Conservation (phyloP, 805 yeast genomes). For the Metschnikowia gelsemii region DNA sequence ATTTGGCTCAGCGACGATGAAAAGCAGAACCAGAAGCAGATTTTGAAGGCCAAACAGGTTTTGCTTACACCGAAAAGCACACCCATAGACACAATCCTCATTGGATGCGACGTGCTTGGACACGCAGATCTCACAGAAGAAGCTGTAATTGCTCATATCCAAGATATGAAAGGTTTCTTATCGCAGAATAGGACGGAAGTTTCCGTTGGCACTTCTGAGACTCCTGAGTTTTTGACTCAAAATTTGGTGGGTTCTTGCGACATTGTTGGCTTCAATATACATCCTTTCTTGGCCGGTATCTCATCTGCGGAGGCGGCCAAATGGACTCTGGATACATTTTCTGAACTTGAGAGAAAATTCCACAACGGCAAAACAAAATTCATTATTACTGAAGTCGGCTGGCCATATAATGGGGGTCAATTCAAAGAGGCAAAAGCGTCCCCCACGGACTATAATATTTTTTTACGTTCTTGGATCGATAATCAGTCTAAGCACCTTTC, state of each 20-base stretch:
- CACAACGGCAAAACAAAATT: conserved; percentile 30
- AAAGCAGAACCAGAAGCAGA: conserved; percentile 45
- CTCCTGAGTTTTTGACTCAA: conserved; percentile 47
- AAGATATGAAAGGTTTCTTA: conserved; percentile 40
- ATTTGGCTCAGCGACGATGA: conserved; percentile 57
- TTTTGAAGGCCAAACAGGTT: conserved; percentile 43
- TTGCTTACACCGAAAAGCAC: conserved; percentile 42
- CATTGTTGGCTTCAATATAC: conserved; percentile 60
- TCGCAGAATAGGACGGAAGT: conserved; percentile 34
- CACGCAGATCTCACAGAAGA: conserved; percentile 46
- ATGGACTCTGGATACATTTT: conserved; percentile 47
- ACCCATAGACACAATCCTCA: conserved; percentile 49
- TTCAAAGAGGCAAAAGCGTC: conserved; percentile 50
- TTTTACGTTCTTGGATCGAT: conserved; percentile 55
- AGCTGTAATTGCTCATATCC: conserved; percentile 43
- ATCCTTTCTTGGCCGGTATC: conserved; percentile 68
- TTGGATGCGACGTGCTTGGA: conserved; percentile 65
- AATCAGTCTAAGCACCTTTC: conserved; percentile 33
- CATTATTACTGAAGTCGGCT: conserved; percentile 63
- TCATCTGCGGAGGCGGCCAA: conserved; percentile 44
- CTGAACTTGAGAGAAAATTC: conserved; percentile 35
- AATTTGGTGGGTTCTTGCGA: conserved; percentile 48
- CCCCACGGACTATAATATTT: conserved; percentile 41
- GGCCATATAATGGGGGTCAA: conserved; percentile 67
- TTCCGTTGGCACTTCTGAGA: conserved; percentile 63